These are phyloP conservation scores for Vicia villosa DNA, from an alignment of 306 rosid genomes.

Conservation along the genomic window DNA sequence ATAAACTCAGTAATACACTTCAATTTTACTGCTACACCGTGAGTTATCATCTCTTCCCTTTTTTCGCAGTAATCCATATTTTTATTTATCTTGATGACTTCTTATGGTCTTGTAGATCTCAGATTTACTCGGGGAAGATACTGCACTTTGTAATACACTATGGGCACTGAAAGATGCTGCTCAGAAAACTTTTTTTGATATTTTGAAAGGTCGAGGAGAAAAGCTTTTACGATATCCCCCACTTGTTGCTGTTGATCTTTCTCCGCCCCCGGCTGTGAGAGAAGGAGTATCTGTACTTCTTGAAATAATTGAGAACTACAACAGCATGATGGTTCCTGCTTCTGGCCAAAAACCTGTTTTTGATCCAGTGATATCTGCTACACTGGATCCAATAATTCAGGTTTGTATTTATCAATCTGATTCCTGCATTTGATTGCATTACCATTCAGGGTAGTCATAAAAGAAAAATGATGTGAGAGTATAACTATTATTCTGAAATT, in stretches of 20 bases:
- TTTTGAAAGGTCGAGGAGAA: constrained; percentile 85
- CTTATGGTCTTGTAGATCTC: constrained; percentile 61
- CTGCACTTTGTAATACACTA: constrained; percentile 82
- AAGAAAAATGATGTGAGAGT: constrained; percentile 21
- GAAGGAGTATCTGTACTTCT: constrained; percentile 93
- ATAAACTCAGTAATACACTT: constrained; percentile 87
- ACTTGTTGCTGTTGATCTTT: constrained; percentile 90
- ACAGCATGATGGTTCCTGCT: constrained; percentile 87
- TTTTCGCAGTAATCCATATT: neutral
- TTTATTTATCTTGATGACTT: constrained; percentile 30
- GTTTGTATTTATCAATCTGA: constrained; percentile 44
- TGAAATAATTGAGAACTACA: constrained; percentile 81
- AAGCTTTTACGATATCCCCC: constrained; percentile 95
- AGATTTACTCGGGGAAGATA: constrained; percentile 90
- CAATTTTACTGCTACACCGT: constrained; percentile 80
- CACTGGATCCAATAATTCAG: constrained; percentile 94
- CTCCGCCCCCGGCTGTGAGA: constrained; percentile 96
- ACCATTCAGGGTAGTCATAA: constrained; percentile 19
- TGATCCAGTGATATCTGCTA: constrained; percentile 85
- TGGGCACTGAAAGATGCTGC: constrained; percentile 90
- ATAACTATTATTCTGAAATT: constrained; percentile 15
- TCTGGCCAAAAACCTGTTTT: constrained; percentile 77
- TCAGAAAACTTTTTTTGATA: constrained; percentile 91
- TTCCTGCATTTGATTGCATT: constrained; percentile 15
- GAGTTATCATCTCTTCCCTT: neutral